Base-by-base conservation (phyloP, 2,329 filamentous ascomycete species). In the Ceratocystis huliohia region DNA sequence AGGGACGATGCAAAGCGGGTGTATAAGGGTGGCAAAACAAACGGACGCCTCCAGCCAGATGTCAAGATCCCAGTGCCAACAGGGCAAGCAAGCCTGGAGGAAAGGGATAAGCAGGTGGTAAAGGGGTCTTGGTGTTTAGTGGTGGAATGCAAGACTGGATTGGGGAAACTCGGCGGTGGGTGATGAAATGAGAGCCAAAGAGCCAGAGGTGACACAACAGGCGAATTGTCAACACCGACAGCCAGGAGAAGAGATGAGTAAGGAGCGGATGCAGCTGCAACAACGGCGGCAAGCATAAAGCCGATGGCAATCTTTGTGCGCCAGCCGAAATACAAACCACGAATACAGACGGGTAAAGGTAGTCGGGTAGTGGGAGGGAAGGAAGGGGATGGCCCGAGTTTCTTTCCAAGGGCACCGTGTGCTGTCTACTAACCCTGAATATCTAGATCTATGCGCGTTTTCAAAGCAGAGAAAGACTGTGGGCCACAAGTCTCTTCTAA, bases 11-110 rank as follows among this genome's bases (percentile, higher is more conserved):
- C 37, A 41, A 41, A 10, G 37, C 37, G 13, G 37, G 37, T 59
- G 30, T 59, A 59, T 59, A 37, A 59, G 25, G 30, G 28, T 33
- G 4, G 20, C 13, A 13, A 37, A 59, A 17, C 25, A 33, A 30
- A 37, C 15, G 20, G 25, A 37, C 56, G 20, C 13, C 28, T 25
- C 13, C 48, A 53, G 22, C 37, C 37, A 41, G 48, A 25, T 59
- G 56, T 59, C 56, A 59, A 37, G 28, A n/a, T 37, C 56, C 7
- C 56, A 59, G 37, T 37, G 56, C 33, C 56, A 59, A 59, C 56
- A 59, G 28, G 28, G 28, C 28, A n/a, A 10, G 17, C 30, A 59
- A 37, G 28, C 28, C n/a, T 30, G 56, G 37, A 59, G 30, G n/a
- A 6, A 37, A 59, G 28, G 56, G 56, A 59, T n/a, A n/a, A n/a